phyloP scores from a whole-genome alignment of 306 rosid genomes.

The Quercus parvula region DNA sequence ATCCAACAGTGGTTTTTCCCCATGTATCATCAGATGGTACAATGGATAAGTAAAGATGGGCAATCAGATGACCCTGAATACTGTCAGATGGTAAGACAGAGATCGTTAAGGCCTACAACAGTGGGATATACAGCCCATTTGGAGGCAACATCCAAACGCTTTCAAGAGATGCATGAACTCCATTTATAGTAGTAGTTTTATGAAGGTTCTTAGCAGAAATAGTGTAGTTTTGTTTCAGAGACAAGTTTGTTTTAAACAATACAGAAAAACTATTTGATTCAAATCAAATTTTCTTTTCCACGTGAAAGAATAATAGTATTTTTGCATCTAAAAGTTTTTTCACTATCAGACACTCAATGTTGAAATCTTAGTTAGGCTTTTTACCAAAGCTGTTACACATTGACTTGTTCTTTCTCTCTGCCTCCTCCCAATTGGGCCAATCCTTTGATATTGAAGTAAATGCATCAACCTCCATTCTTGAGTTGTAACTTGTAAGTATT shows the following conservation, averaged over 20 bases:
- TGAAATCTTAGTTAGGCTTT: neutral
- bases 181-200: neutral
- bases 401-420: no score
- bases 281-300: constrained; percentile 22
- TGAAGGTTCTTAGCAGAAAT: no score
- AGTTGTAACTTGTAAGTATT: no score
- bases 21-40: constrained; percentile 76
- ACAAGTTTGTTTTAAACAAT: no score
- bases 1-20: constrained; percentile 85
- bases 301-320: constrained; percentile 35
- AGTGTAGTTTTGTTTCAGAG: no score
- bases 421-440: no score
- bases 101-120: constrained; percentile 67
- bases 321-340: neutral
- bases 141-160: constrained; percentile 59
- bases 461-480: no score
- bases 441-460: no score
- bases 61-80: constrained; percentile 68
- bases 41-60: constrained; percentile 79
- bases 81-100: constrained; percentile 61
- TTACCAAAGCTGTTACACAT: no score
- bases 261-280: neutral
- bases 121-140: constrained; percentile 88
- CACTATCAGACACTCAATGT: neutral
- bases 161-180: constrained; percentile 30